A percentile compares a stretch with the other conserved stretches of the same genome.
These are phyloP conservation scores for Phialemonium atrogriseum DNA, from an alignment of 2,329 filamentous ascomycete species.

Conservation along the genomic window DNA sequence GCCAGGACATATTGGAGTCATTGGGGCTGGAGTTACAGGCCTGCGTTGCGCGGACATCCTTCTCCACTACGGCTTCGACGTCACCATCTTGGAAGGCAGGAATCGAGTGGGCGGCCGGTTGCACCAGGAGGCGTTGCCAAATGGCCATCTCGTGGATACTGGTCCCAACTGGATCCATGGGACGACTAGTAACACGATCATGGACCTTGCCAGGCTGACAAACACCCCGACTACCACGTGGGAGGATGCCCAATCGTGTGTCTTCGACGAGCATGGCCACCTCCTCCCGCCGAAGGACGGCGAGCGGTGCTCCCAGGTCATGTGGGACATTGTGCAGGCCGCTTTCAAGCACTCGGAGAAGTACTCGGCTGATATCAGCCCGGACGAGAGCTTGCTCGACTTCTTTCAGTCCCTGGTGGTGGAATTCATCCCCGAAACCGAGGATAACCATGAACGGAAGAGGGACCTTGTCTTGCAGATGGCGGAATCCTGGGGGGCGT, in stretches of 20 bases:
- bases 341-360: constrained; percentile 61
- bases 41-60: constrained; percentile 64
- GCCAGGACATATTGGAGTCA: constrained; percentile 55
- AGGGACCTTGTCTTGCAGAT: constrained; percentile 39
- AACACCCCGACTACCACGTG: constrained; percentile 38
- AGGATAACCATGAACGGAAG: constrained; percentile 28
- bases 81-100: constrained; percentile 63
- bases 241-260: constrained; percentile 44
- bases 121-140: constrained; percentile 39
- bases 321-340: constrained; percentile 61
- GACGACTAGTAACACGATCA: constrained; percentile 60
- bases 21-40: constrained; percentile 63
- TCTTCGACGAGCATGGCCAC: constrained; percentile 49
- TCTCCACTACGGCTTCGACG: constrained; percentile 53
- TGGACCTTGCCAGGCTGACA: constrained; percentile 56
- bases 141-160: constrained; percentile 42
- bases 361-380: constrained; percentile 37
- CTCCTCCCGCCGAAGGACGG: constrained; percentile 38
- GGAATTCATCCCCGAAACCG: constrained; percentile 36
- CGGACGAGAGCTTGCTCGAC: constrained; percentile 40
- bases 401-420: constrained; percentile 40
- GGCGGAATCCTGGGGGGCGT: constrained; percentile 62
- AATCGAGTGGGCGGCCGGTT: constrained; percentile 60
- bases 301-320: constrained; percentile 38
- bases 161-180: constrained; percentile 81